Conservation (phyloP, 495 filamentous ascomycete genomes). For the Aspergillus diversus region DNA sequence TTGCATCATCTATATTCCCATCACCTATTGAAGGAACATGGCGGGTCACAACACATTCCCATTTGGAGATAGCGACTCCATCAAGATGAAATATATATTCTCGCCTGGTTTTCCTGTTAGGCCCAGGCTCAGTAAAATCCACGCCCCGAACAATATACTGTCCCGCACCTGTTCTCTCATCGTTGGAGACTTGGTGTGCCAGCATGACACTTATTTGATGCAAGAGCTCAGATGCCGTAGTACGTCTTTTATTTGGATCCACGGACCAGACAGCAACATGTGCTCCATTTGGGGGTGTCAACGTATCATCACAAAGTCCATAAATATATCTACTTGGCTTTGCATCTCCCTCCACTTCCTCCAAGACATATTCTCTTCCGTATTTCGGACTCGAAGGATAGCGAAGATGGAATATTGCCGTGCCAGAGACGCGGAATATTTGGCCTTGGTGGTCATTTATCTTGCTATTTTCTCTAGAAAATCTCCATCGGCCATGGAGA, state of each 20-base stretch:
- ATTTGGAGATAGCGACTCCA: slow-evolving; percentile 37
- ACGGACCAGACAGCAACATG: slow-evolving; percentile 13
- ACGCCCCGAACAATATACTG: slow-evolving; percentile 14
- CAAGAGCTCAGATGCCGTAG: slow-evolving; percentile 5
- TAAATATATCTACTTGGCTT: background rate
- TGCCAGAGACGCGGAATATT: slow-evolving; percentile 49
- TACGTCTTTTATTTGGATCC: background rate
- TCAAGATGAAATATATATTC: slow-evolving; percentile 38
- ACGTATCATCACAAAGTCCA: slow-evolving; percentile 20
- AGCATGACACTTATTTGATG: slow-evolving; percentile 11
- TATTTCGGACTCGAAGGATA: slow-evolving; percentile 28
- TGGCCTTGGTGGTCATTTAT: background rate
- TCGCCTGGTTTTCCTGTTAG: background rate
- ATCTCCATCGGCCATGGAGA: slow-evolving; percentile 72
- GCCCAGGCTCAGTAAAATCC: background rate
- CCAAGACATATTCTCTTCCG: slow-evolving; percentile 39
- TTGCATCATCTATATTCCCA: background rate
- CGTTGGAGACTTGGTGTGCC: background rate
- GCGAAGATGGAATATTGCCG: slow-evolving; percentile 64
- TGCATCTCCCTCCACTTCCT: slow-evolving; percentile 21
- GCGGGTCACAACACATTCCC: slow-evolving; percentile 26
- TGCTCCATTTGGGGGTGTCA: background rate
- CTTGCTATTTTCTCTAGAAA: slow-evolving; percentile 40
- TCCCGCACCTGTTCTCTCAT: background rate
- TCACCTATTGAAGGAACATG: background rate